Conservation (phyloP, 129 eudicot species). For the Ambrosia trifida region DNA sequence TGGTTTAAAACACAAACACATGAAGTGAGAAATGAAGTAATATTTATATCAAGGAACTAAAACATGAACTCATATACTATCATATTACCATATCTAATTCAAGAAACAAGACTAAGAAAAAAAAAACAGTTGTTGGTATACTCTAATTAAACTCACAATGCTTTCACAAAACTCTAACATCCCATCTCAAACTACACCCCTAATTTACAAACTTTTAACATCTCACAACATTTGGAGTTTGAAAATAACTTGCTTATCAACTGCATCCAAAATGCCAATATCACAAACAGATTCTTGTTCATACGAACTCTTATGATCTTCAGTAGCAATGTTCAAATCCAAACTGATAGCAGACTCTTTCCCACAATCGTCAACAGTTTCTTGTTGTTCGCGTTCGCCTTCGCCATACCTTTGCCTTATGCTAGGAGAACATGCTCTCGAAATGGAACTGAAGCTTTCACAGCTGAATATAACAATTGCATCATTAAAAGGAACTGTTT, state of each 20-base stretch:
- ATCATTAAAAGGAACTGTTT: constrained; percentile 46
- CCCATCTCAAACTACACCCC: constrained; percentile 38
- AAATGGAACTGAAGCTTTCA: constrained; percentile 45
- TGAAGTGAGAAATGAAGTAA: constrained; percentile 9
- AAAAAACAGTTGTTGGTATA: constrained; percentile 30
- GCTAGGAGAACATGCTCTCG: constrained; percentile 58
- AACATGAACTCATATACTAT: constrained; percentile 24
- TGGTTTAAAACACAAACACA: not conserved
- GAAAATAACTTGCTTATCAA: constrained; percentile 71
- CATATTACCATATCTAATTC: constrained; percentile 26
- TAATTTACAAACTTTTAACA: constrained; percentile 37
- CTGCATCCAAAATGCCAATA: constrained; percentile 53
- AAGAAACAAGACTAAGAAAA: constrained; percentile 17
- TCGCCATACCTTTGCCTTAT: constrained; percentile 20
- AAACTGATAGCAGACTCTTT: constrained; percentile 36
- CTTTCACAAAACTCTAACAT: constrained; percentile 28
- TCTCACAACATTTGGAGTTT: constrained; percentile 58
- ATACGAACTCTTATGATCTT: constrained; percentile 33
- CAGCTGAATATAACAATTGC: constrained; percentile 76
- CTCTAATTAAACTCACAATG: constrained; percentile 23
- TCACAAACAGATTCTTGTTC: constrained; percentile 37
- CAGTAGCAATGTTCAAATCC: constrained; percentile 65
- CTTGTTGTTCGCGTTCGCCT: constrained; percentile 9
- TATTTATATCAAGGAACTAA: constrained; percentile 5
- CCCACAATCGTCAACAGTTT: constrained; percentile 27